A percentile compares a stretch with the other conserved stretches of the same genome.
Evolutionary conservation across 83 land plant species (phyloP).

Genomic region (Larix sibirica): DNA sequence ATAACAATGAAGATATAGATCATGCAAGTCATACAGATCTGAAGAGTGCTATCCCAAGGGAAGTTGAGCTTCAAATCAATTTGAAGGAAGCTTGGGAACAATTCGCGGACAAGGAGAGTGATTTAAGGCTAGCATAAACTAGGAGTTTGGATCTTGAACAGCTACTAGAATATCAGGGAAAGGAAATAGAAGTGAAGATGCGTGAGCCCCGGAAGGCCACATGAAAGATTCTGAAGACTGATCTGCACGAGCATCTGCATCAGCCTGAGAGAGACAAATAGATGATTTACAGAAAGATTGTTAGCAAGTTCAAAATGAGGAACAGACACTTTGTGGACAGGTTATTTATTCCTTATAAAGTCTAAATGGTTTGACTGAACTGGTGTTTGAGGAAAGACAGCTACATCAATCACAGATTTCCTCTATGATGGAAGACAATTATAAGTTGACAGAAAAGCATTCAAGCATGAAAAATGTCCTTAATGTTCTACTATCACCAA

Average conservation of each 20-base stretch:
- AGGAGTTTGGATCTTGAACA: slow-evolving; percentile 34
- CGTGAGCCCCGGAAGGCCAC: slow-evolving; percentile 38
- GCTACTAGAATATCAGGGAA: slow-evolving; percentile 29
- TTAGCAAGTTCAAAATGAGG: slow-evolving; percentile 26
- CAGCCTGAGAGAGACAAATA: slow-evolving; percentile 29
- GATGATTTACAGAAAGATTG: slow-evolving; percentile 36
- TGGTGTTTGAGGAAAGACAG: slow-evolving; percentile 33
- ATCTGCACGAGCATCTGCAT: slow-evolving; percentile 24
- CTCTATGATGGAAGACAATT: no score
- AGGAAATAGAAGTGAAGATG: slow-evolving; percentile 38
- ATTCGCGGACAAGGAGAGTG: slow-evolving; percentile 24
- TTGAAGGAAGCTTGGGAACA: slow-evolving; percentile 47
- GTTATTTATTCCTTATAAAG: slow-evolving; percentile 27
- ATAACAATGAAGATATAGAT: no score
- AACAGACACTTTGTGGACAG: slow-evolving; percentile 25
- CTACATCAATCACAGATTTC: slow-evolving; percentile 55
- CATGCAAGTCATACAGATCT: not conserved
- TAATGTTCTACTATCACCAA: slow-evolving; percentile 26
- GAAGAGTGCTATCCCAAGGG: not conserved
- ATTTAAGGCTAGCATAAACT: slow-evolving; percentile 25
- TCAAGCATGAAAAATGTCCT: slow-evolving; percentile 35
- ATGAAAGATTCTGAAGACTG: slow-evolving; percentile 30
- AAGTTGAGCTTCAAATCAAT: slow-evolving; percentile 17
- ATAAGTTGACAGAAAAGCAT: no score
- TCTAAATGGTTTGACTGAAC: slow-evolving; percentile 37